Evolutionary conservation across 768 basidiomycete genomes (phyloP), one percentile per base, ranked within the genome.

Genomic region (Pleurotus ostreatus): DNA sequence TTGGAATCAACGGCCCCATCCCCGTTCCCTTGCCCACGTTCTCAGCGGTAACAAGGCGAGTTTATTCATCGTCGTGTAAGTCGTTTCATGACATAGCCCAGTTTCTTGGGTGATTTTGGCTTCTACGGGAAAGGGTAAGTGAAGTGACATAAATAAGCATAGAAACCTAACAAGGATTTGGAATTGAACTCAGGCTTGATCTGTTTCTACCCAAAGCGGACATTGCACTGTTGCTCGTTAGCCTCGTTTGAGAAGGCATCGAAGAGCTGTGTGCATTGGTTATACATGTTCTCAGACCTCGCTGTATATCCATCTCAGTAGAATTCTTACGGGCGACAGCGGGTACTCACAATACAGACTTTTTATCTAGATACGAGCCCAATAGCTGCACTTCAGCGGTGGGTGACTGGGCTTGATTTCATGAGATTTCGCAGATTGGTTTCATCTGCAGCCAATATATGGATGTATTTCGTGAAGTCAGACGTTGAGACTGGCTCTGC

Each of bases 1-100:
- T 99, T 65, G 96, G 96, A 44, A 84, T 98, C 69, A 98, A 95
- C 67, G 87, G 94, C 7, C 90, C 91, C 3, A 93, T 93, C 52
- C 91, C 94, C 12, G 96, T 99, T 4, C 96, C 96, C 45, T 64
- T 82, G 55, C 89, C 89, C 13, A 95, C 96, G 91, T 98, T 97
- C 75, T 83, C 92, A 93, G 90, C 63, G 96, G 97, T 25, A 96
- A 94, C 75, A 96, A 94, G 78, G 81, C 78, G 49, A 60, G 47
- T 37, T 47, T 22, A 53, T 2, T 25, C 38, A 12, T 13, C 40
- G 20, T n/a, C 25, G 15, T 49, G 52, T 44, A 49, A 26, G 59
- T 18, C 49, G 18, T 18, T 41, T 49, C 39, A 18, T 58, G 20
- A 34, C 43, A 47, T 43, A 84, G 82, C 85, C 76, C 41, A 92